Evolutionary conservation across 768 basidiomycete genomes (phyloP), one percentile per base, ranked within the genome.

Genomic region (Boletus subcaerulescens): DNA sequence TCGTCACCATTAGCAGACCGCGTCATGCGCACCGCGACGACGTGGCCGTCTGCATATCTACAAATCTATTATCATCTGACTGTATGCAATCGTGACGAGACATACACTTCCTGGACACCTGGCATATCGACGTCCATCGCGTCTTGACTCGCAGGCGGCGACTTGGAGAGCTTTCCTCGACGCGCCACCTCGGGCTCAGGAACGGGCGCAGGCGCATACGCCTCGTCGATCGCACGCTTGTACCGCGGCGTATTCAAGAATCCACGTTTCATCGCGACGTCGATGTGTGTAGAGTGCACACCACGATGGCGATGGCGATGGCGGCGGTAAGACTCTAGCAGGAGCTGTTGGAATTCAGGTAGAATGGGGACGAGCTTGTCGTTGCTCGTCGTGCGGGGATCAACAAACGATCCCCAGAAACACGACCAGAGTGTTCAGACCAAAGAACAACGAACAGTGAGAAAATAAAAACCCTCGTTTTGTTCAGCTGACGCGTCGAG

Each of bases 211-310:
- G 52, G 50, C 7, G 49, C 18, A 22, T 53, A 40, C 39, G 40
- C 54, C 47, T 60, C 51, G 3, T 50, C 55, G 24, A 64, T 52
- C 11, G 39, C 45, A 13, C 24, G 41, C 39, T 64, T 62, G 35
- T 46, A 56, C 17, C 53, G 58, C 0, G 47, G 0, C 3, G 53
- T 52, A 31, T 63, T 64, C 31, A 61, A 32, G 32, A 70, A 61
- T 0, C 63, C 65, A 5, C 63, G 65, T 39, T 61, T 61, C 67
- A 68, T 69, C 22, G 41, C 24, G 33, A 17, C 5, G 18, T 8
- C 10, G 22, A 12, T 32, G 33, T 9, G 32, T 10, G 32, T 33
- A 10, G 11, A 11, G 11, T 11, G 2, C 6, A 33, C 32, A 33
- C 32, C 10, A 40, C 15, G 22, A 29, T 29, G 4, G 31, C 5